Conservation (phyloP, 345 rosid species). For the Lepidium africanum region DNA sequence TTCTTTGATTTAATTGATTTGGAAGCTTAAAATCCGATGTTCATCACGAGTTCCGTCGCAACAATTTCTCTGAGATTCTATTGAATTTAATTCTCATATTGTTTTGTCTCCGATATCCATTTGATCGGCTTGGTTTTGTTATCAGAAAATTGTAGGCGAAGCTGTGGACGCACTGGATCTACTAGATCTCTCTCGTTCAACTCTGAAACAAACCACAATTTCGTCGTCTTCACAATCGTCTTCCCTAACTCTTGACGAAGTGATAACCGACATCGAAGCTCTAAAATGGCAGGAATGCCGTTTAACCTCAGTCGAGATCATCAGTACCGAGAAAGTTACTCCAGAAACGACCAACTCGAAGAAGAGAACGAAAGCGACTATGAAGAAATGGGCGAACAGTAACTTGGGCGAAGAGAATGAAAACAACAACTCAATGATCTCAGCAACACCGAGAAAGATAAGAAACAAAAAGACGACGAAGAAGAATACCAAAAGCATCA, state of each 20-base stretch:
- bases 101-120: background rate
- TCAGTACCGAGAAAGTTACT: slow-evolving; percentile 5
- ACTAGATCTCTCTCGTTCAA: slow-evolving; percentile 23
- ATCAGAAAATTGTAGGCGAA: slow-evolving; percentile 16
- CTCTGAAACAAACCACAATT: slow-evolving; percentile 5
- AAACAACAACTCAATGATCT: background rate
- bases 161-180: slow-evolving; percentile 15
- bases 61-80: background rate
- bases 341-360: background rate
- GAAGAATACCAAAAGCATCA: background rate
- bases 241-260: slow-evolving; percentile 16
- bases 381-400: background rate
- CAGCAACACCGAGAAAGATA: background rate
- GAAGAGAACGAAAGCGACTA: background rate
- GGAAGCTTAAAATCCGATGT: background rate
- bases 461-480: background rate
- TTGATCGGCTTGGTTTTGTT: background rate
- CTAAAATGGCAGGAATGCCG: slow-evolving; percentile 31
- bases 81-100: background rate
- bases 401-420: background rate
- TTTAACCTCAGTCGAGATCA: slow-evolving; percentile 18
- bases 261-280: slow-evolving; percentile 20
- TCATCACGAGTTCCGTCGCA: background rate
- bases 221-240: background rate
- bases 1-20: background rate